Base-by-base conservation (phyloP, 495 filamentous ascomycete species). In the Neohortaea acidophila region DNA sequence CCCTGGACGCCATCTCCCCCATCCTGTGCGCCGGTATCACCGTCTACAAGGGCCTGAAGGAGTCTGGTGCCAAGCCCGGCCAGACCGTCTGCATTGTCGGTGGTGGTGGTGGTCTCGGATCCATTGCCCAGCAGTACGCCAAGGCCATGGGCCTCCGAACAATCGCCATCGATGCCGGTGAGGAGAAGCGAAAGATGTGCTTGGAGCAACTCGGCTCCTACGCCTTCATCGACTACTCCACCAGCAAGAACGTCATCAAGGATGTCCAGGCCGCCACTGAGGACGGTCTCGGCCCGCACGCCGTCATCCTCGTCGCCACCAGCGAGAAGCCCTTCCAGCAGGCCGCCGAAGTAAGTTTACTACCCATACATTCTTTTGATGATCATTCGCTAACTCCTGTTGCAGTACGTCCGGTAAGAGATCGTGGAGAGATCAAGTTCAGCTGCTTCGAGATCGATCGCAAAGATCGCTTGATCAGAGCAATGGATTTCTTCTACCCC, bases 311-410 rank as follows among this genome's bases (percentile, higher is more conserved):
- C 26, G 69, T 94, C 7, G 87, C 86, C 28, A 83, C 80, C 17
- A 70, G 65, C 40, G 86, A 94, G 64, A 81, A 78, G 61, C 86
- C 86, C 15, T 94, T 94, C 73, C 84, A 93, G 61, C 86, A 94
- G 59, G 86, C 86, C 8, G 70, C 77, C 25, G 76, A 78, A 37
- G 53, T 59, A 34, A 38, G 44, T 33, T 9, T 1, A 1, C n/a
- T 1, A 15, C 19, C 21, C 21, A 12, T 13, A 7, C 19, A 20
- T n/a, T n/a, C n/a, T n/a, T n/a, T n/a, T n/a, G n/a, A n/a, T n/a
- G n/a, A n/a, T n/a, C n/a, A n/a, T n/a, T n/a, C n/a, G n/a, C n/a
- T n/a, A n/a, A n/a, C n/a, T n/a, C n/a, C n/a, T n/a, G n/a, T n/a
- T n/a, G 18, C 56, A 66, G 55, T 92, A 92, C 57, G 75, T 89